These are phyloP conservation scores for Didymella glomerata DNA, from an alignment of 2,329 filamentous ascomycete genomes.

Conservation along the genomic window DNA sequence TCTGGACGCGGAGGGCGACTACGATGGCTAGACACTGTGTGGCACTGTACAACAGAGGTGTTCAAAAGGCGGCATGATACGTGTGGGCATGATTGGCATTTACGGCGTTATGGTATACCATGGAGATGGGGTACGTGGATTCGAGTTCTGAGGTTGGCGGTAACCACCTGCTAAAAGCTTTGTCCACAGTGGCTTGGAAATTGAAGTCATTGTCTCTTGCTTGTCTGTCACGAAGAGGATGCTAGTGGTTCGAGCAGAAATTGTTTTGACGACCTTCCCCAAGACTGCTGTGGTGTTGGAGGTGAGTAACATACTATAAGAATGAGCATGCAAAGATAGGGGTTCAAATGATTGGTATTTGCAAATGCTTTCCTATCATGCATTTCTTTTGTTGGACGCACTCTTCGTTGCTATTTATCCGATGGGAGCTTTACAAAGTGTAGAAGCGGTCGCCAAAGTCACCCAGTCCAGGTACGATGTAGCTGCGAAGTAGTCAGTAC, in stretches of 20 bases:
- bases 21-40: constrained; percentile 33
- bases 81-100: constrained; percentile 27
- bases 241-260: neutral
- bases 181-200: constrained; percentile 8
- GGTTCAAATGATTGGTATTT: neutral
- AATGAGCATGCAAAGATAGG: neutral
- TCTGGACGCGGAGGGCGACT: constrained; percentile 51
- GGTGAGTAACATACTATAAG: too few species aligned
- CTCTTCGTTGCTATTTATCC: neutral
- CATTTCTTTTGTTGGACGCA: neutral
- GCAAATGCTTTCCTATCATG: neutral
- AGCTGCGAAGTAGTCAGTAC: constrained; percentile 64
- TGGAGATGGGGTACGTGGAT: constrained; percentile 24
- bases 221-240: neutral
- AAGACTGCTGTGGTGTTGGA: neutral
- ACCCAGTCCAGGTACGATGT: constrained; percentile 91
- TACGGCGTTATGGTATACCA: constrained; percentile 41
- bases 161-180: constrained; percentile 16
- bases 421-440: constrained; percentile 68
- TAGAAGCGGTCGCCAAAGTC: constrained; percentile 98
- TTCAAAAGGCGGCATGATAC: constrained; percentile 25
- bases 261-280: neutral
- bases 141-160: constrained; percentile 6
- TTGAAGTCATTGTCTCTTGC: neutral
- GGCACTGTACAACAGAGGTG: constrained; percentile 23